A percentile compares a stretch with the other conserved stretches of the same genome.
These are phyloP conservation scores for Decorospora gaudefroyi DNA, from an alignment of 2,329 filamentous ascomycete species.

Conservation along the genomic window DNA sequence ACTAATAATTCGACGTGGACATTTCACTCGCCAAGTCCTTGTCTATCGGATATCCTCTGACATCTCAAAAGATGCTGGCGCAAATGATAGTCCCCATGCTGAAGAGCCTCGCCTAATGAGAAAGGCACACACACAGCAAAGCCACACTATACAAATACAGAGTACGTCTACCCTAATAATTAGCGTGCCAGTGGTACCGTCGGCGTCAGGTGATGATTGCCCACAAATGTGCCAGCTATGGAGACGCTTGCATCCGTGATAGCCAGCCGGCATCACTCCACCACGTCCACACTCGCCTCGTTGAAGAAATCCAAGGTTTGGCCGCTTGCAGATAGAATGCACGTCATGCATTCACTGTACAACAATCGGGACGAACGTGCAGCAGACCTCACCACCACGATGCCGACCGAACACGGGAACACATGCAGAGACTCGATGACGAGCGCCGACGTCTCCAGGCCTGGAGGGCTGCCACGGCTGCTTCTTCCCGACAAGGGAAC, in stretches of 20 bases:
- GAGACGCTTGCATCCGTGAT: constrained; percentile 5
- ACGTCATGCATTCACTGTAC: constrained; percentile 19
- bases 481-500: constrained; percentile 8
- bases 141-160: background rate
- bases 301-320: constrained; percentile 2
- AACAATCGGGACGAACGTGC: constrained; percentile 13
- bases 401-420: constrained; percentile 21
- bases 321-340: constrained; percentile 5
- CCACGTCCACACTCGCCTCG: constrained; percentile 2
- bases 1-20: background rate
- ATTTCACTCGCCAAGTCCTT: background rate
- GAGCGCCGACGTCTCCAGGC: constrained; percentile 28
- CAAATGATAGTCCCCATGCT: too few relatives aligned
- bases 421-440: constrained; percentile 29
- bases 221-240: background rate
- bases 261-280: background rate
- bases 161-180: too few relatives aligned
- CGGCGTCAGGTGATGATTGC: background rate
- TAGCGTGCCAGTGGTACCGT: background rate
- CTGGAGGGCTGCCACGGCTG: constrained; percentile 16
- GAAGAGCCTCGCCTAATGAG: background rate
- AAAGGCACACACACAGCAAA: constrained; percentile 1
- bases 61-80: background rate
- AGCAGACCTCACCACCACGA: constrained; percentile 9
- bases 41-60: constrained; percentile 1